Evolutionary conservation across 768 basidiomycete genomes (phyloP), one percentile per base, ranked within the genome.

Genomic region (Pleurotus sapidus): DNA sequence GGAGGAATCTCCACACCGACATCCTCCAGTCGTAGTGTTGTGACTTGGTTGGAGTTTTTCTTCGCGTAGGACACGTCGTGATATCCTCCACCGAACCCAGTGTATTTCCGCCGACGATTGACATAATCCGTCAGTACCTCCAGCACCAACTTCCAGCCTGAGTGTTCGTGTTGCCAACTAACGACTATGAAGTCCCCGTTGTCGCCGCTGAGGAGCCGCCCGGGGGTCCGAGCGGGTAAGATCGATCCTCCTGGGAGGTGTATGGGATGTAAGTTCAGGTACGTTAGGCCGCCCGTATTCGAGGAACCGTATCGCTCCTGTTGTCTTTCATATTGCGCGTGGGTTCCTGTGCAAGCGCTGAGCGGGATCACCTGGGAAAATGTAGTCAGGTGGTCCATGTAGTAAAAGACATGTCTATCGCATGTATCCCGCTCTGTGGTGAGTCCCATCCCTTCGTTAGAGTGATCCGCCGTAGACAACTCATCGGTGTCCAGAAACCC

Each of bases 121-220:
- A 88, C 84, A 65, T 88, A 92, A 65, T 89, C 87, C 3, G 84
- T 83, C 53, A 96, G 74, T 7, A 95, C 73, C 62, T 94, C 93
- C n/a, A 93, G 68, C 5, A 96, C 71, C 12, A 96, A 68, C 61
- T 83, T 88, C 95, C 95, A 97, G 2, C 91, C 93, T 5, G 89
- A 91, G 65, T 93, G 86, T 46, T 84, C 77, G 61, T 89, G 86
- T 60, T 87, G 79, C 95, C 95, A 97, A 17, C 81, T 78, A 0
- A 95, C 80, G 4, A 89, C 86, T 18, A 88, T 72, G 15, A 83
- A 75, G 20, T 91, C 89, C 1, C 82, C 84, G 3, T 81, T 81
- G 53, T 92, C 90, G 8, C 81, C 79, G 60, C 85, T 92, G 34
- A 95, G 75, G 18, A 94, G 76, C 6, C 83, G 81, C 2, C 92